Evolutionary conservation across 169 alveolate species (phyloP), one percentile per base, ranked within the genome.

Genomic region (Cryptosporidium canis): DNA sequence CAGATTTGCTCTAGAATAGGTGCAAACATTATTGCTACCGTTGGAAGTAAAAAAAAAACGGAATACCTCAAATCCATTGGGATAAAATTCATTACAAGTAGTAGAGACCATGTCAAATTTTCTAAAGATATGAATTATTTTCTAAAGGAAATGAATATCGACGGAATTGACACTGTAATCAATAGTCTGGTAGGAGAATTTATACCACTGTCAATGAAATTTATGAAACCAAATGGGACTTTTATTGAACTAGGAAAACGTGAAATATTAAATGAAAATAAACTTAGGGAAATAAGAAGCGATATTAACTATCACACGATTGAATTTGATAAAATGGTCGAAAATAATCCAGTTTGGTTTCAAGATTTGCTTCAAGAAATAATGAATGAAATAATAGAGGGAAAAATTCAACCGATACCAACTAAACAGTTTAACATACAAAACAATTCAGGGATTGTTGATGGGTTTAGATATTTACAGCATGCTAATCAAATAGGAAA

Each of bases 231-330:
- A 16, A 85, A 90, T 5, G 95, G 95, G 1, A 90, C 91, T 24
- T 93, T 93, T 84, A 90, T 77, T 61, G 85, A 77, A 39, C 67
- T 85, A 16, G 92, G 92, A 41, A 85, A 85, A 51, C 68, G 92
- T 3, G 90, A 53, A 33, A 56, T 83, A 45, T 61, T 70, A 44
- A n/a, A 27, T 18, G 44, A 29, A 21, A 83, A 85, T 21, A 37
- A 82, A 27, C 9, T 85, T 2, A 45, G 16, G 4, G 64, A 71
- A 29, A 70, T 56, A 24, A 47, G 91, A n/a, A 14, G 31, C 4
- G 91, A 85, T 31, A 72, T 85, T 11, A 47, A 65, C 8, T 85
- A 85, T 58, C 45, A 70, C 27, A 51, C 90, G 48, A 66, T 91
- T 45, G 93, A 83, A 16, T 82, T 90, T 16, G 93, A 91, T 64